Evolutionary conservation across 202 grass and related monocot species (phyloP).

Genomic region (Schoenoplectus tabernaemontani): DNA sequence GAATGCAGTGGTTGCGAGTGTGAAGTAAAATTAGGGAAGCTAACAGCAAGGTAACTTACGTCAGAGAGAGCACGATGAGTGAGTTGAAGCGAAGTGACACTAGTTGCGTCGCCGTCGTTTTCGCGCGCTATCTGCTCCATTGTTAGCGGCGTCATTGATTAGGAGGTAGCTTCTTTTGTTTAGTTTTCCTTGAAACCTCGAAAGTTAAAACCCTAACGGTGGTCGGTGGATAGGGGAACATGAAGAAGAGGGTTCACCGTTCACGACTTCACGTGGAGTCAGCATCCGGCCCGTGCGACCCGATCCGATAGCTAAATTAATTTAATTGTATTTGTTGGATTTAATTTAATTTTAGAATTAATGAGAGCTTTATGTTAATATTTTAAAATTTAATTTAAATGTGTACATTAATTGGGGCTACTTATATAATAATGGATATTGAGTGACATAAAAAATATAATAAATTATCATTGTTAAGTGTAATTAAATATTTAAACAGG

Average conservation of each 20-base stretch:
- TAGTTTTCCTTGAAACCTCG: not conserved
- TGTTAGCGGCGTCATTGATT: slow-evolving; percentile 40
- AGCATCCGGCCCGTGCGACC: no score
- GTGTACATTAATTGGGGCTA: no score
- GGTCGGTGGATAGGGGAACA: not conserved
- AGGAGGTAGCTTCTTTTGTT: not conserved
- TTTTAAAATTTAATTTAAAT: no score
- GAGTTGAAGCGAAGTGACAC: slow-evolving; percentile 37
- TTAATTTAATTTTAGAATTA: no score
- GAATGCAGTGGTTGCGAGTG: no score
- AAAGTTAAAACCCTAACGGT: not conserved
- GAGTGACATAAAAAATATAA: no score
- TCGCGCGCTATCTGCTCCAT: slow-evolving; percentile 38
- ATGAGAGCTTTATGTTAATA: no score
- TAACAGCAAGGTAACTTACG: not conserved
- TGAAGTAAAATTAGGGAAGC: not conserved
- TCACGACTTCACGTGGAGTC: not conserved
- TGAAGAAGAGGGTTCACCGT: not conserved
- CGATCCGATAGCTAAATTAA: not conserved
- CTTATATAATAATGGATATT: no score
- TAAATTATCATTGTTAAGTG: no score
- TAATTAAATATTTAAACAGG: no score
- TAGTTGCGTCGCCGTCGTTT: slow-evolving; percentile 24
- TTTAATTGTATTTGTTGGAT: no score
- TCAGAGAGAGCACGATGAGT: slow-evolving; percentile 51